Evolutionary conservation across 441 rosid genomes (phyloP).

Genomic region (Gossypium gossypioides): DNA sequence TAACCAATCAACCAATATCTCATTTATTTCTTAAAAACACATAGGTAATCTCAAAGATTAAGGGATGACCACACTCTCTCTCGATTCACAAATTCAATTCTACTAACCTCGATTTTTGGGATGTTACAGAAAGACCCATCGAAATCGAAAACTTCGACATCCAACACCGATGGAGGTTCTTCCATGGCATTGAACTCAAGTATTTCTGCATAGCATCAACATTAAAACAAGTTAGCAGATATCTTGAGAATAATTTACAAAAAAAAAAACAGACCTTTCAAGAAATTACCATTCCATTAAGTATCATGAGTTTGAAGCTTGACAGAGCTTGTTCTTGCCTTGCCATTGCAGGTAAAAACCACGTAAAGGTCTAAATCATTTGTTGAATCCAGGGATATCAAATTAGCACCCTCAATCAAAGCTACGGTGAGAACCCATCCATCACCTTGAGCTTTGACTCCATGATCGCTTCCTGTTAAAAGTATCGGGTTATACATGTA

Average conservation of each 20-base stretch:
- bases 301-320: slow-evolving; percentile 69
- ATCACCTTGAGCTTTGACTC: slow-evolving; percentile 52
- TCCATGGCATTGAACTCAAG: slow-evolving; percentile 90
- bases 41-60: no score
- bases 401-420: slow-evolving; percentile 57
- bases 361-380: slow-evolving; percentile 63
- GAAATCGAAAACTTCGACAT: slow-evolving; percentile 74
- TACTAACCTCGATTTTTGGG: no score
- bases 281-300: slow-evolving; percentile 68
- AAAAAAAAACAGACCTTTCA: background rate
- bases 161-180: slow-evolving; percentile 79
- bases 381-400: slow-evolving; percentile 44
- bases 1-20: no score
- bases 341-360: slow-evolving; percentile 73
- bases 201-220: slow-evolving; percentile 45
- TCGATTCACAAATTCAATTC: no score
- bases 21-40: no score
- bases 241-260: background rate
- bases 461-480: slow-evolving; percentile 54
- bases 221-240: slow-evolving; percentile 9
- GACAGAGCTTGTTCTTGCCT: slow-evolving; percentile 71
- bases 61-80: no score
- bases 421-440: slow-evolving; percentile 90
- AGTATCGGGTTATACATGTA: background rate
- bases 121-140: slow-evolving; percentile 53